phyloP scores from a whole-genome alignment of 495 filamentous ascomycete species.

The Hypoxylon subgilvum region DNA sequence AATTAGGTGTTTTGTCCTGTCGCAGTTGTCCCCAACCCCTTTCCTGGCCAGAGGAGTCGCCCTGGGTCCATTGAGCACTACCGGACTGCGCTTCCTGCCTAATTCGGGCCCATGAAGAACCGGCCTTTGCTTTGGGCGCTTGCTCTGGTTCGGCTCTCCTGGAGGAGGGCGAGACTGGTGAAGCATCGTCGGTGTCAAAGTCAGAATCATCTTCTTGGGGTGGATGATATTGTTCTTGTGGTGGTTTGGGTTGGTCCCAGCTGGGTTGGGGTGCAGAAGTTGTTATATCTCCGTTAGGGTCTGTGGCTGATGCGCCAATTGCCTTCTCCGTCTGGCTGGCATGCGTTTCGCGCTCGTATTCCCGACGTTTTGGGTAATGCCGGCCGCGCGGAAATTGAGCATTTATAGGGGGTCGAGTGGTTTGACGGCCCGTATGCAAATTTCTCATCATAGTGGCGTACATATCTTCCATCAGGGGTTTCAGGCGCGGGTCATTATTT shows the following conservation, averaged over 20 bases:
- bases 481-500: slow-evolving; percentile 17
- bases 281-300: neutral
- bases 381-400: neutral
- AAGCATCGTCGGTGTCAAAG: slow-evolving; percentile 45
- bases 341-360: slow-evolving; percentile 8
- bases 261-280: slow-evolving; percentile 11
- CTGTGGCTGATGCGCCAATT: neutral
- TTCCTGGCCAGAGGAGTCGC: slow-evolving; percentile 41
- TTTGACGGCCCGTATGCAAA: no score
- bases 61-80: slow-evolving; percentile 26
- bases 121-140: slow-evolving; percentile 5
- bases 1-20: slow-evolving; percentile 32
- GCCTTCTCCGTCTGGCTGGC: neutral
- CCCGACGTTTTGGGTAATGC: neutral
- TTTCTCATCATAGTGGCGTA: neutral
- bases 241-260: slow-evolving; percentile 6
- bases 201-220: slow-evolving; percentile 37
- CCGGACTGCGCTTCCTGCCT: slow-evolving; percentile 40
- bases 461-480: slow-evolving; percentile 1
- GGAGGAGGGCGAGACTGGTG: slow-evolving; percentile 43
- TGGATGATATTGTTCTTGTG: slow-evolving; percentile 1
- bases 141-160: slow-evolving; percentile 17
- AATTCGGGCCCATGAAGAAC: slow-evolving; percentile 50
- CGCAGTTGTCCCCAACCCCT: slow-evolving; percentile 33
- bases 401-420: neutral